Base-by-base conservation (phyloP, 75 land plant species). In the Pinus albicaulis region DNA sequence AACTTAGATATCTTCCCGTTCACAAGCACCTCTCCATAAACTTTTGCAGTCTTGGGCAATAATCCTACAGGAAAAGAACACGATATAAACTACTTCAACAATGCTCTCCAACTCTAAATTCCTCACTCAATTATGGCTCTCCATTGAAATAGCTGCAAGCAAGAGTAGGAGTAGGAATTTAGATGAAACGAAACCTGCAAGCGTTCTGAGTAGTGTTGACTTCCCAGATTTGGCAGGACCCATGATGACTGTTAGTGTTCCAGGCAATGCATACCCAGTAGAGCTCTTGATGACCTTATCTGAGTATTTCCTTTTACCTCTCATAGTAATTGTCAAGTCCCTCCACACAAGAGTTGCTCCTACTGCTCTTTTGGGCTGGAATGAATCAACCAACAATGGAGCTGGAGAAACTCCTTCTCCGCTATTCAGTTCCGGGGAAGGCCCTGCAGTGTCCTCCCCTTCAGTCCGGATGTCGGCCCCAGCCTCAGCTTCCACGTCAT, bases 231-330 rank as follows among this genome's bases (percentile, higher is more conserved):
- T 80, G 48, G 92, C 87, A 72, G 96, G 94, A 34, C 96, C 96
- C 96, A 93, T 91, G 48, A 93, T 85, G 5, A 90, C 94, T 19
- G 93, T 87, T 59, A 93, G 81, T 3, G 94, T 92, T 10, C 94
- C 94, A 17, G 96, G 96, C 77, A 89, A 71, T 57, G 96, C 94
- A 84, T 92, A 93, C 17, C 96, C 96, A 75, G 86, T 93, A 22
- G 89, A 89, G 74, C 87, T 89, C 75, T 92, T 89, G 19, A 93
- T 78, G 63, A 92, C 90, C 72, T 84, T 87, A 3, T 89, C 89
- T 59, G 95, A 88, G 53, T 85, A 87, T 74, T 64, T 83, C 74
- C 91, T 82, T 76, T 92, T 93, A 6, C 88, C 90, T 61, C 83
- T 82, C 52, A 89, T 78, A 8, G 86, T 92, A 61, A 93, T 87